A percentile compares a stretch with the other conserved stretches of the same genome.
These are phyloP conservation scores for Tolypocladium nubicola DNA, from an alignment of 2,329 filamentous ascomycete genomes.

Conservation along the genomic window DNA sequence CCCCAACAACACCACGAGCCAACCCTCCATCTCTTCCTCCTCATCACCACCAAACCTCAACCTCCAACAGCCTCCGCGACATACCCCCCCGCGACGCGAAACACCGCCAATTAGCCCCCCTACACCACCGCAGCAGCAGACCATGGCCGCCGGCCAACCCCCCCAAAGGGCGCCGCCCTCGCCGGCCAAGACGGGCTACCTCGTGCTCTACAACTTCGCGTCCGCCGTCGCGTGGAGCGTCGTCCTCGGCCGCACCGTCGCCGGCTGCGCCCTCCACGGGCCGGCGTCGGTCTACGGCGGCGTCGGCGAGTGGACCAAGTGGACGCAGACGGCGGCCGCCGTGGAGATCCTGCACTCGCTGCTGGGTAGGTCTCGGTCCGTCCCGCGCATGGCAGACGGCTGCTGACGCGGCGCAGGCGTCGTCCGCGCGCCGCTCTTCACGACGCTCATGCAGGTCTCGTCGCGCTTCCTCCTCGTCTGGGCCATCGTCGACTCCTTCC, in stretches of 20 bases:
- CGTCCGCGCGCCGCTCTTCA: conserved; percentile 75
- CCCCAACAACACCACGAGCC: neutral
- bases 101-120: neutral
- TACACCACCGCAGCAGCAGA: neutral
- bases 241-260: conserved; percentile 59
- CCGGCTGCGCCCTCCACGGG: conserved; percentile 41
- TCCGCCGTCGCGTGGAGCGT: conserved; percentile 70
- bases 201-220: conserved; percentile 74
- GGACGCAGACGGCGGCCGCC: conserved; percentile 74
- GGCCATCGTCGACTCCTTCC: conserved; percentile 69
- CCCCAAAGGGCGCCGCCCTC: neutral
- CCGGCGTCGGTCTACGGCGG: conserved; percentile 49
- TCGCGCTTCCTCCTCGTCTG: conserved; percentile 84
- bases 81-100: neutral
- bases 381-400: neutral
- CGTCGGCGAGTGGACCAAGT: conserved; percentile 58
- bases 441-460: conserved; percentile 83
- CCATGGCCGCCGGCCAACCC: neutral
- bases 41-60: neutral
- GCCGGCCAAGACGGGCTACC: conserved; percentile 49
- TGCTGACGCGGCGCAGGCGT: conserved; percentile 42
- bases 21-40: neutral
- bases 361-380: conserved; percentile 43
- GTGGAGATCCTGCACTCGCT: conserved; percentile 78
- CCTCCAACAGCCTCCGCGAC: neutral